Conservation (phyloP, 2,329 filamentous ascomycete species). For the Colletotrichum sp. region DNA sequence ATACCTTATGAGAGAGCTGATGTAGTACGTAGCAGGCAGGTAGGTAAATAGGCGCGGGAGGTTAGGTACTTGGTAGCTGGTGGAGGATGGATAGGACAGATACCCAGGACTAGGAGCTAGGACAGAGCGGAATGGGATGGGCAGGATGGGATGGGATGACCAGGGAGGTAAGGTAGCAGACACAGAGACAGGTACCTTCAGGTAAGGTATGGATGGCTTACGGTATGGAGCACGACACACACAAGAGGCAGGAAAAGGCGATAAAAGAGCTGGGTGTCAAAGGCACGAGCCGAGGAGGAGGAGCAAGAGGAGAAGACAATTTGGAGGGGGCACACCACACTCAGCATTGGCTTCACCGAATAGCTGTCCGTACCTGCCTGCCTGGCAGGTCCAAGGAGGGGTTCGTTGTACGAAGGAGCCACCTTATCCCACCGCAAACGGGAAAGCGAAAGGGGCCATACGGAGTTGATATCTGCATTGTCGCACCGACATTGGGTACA, state of each 20-base stretch:
- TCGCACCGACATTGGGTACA: background rate
- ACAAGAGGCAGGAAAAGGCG: constrained; percentile 4
- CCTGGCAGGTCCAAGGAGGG: background rate
- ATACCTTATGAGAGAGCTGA: background rate
- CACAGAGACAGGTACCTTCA: background rate
- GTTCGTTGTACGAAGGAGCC: background rate
- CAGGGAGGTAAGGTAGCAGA: background rate
- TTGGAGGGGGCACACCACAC: background rate
- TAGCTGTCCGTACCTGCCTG: background rate
- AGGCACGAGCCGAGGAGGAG: constrained; percentile 4
- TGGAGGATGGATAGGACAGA: background rate
- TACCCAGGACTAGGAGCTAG: background rate
- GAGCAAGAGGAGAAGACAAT: background rate
- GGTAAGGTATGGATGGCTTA: background rate
- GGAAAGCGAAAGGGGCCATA: background rate
- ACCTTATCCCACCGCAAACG: background rate
- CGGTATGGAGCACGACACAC: background rate
- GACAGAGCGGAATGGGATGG: constrained; percentile 3
- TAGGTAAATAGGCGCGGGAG: background rate
- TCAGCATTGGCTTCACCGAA: background rate
- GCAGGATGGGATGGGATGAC: background rate
- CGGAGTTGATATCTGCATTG: background rate
- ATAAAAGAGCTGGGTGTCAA: background rate
- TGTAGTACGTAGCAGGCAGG: background rate
- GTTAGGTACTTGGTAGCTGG: background rate